A percentile compares a stretch with the other conserved stretches of the same genome.
phyloP scores from a whole-genome alignment of 2,329 filamentous ascomycete species.

The Epichloe bromicola region DNA sequence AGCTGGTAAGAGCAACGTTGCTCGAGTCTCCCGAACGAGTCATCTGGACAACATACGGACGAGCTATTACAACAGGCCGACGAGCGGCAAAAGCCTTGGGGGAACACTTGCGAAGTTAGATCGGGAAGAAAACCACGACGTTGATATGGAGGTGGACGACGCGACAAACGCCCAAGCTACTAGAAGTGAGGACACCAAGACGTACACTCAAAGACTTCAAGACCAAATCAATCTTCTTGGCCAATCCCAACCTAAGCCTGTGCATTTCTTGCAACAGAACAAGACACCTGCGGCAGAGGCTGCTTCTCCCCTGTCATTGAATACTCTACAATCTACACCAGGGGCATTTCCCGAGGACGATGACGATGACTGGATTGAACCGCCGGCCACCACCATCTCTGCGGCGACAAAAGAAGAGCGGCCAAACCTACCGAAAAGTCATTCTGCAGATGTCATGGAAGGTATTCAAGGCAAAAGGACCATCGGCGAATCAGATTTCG shows the following conservation, averaged over 20 bases:
- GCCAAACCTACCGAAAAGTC: slow-evolving; percentile 44
- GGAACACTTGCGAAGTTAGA: slow-evolving; percentile 28
- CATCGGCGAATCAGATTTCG: slow-evolving; percentile 29
- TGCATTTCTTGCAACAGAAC: slow-evolving; percentile 23
- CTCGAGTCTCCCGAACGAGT: slow-evolving; percentile 60
- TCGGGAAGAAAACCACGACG: slow-evolving; percentile 32
- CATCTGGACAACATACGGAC: slow-evolving; percentile 61
- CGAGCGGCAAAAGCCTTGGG: slow-evolving; percentile 60
- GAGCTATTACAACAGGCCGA: slow-evolving; percentile 62
- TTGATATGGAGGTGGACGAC: slow-evolving; percentile 41
- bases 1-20: slow-evolving; percentile 70
- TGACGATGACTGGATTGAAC: slow-evolving; percentile 52
- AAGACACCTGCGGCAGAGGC: slow-evolving; percentile 18
- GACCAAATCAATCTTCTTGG: slow-evolving; percentile 75
- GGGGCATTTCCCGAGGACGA: slow-evolving; percentile 48
- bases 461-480: slow-evolving; percentile 35
- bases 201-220: slow-evolving; percentile 84
- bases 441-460: slow-evolving; percentile 50
- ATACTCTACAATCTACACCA: slow-evolving; percentile 32
- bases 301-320: slow-evolving; percentile 15
- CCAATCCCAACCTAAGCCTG: slow-evolving; percentile 38
- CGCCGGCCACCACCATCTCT: slow-evolving; percentile 25
- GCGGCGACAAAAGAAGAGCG: slow-evolving; percentile 22
- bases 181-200: slow-evolving; percentile 47
- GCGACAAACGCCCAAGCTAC: slow-evolving; percentile 17